phyloP scores from a whole-genome alignment of 306 rosid species.

The Inga leiocalycina region DNA sequence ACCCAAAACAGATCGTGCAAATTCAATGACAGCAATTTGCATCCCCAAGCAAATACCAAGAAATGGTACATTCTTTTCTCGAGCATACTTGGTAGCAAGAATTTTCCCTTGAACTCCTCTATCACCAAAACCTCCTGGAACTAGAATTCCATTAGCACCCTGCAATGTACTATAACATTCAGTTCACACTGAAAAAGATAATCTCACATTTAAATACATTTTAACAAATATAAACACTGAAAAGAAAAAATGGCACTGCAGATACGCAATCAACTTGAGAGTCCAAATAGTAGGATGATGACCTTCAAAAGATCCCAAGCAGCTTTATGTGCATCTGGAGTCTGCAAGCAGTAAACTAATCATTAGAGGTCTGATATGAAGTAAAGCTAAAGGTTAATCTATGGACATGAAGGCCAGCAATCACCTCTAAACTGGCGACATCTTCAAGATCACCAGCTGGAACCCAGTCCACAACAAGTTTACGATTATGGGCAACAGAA shows the following conservation, averaged over 20 bases:
- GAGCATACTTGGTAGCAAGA: slow-evolving; percentile 88
- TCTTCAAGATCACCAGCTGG: slow-evolving; percentile 88
- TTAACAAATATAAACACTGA: not conserved
- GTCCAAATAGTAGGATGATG: slow-evolving; percentile 26
- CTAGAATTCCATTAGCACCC: slow-evolving; percentile 88
- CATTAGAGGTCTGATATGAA: slow-evolving; percentile 13
- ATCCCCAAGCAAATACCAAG: slow-evolving; percentile 92
- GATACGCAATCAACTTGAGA: slow-evolving; percentile 17
- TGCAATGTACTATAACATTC: slow-evolving; percentile 46
- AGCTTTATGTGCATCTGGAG: slow-evolving; percentile 60
- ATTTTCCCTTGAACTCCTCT: slow-evolving; percentile 94
- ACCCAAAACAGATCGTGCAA: slow-evolving; percentile 82
- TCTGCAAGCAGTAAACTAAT: slow-evolving; percentile 49
- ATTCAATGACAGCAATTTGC: slow-evolving; percentile 95
- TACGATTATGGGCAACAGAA: slow-evolving; percentile 62
- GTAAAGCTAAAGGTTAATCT: slow-evolving; percentile 20
- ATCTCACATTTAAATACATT: slow-evolving; percentile 13
- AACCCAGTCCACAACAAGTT: slow-evolving; percentile 81
- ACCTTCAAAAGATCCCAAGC: slow-evolving; percentile 92
- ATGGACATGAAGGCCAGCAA: slow-evolving; percentile 21
- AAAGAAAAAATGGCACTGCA: not conserved
- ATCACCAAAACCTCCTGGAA: slow-evolving; percentile 98
- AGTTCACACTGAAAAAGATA: slow-evolving; percentile 24
- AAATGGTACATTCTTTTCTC: slow-evolving; percentile 77
- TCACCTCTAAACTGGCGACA: slow-evolving; percentile 55